phyloP scores from a whole-genome alignment of 2,329 filamentous ascomycete species.

The Graphilbum ipis-grandicollis region DNA sequence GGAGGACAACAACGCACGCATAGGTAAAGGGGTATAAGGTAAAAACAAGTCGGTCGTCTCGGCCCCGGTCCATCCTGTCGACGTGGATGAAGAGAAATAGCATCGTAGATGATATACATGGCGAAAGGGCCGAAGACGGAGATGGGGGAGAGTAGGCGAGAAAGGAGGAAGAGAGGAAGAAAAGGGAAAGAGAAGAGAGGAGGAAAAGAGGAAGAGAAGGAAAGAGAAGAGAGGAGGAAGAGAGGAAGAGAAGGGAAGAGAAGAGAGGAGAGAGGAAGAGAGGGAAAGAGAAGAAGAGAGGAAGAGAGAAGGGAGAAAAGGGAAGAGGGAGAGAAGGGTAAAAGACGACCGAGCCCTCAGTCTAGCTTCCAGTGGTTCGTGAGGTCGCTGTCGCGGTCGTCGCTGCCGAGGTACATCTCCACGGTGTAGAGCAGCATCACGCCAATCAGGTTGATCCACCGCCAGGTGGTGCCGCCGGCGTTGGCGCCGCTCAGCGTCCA shows the following conservation, averaged over 20 bases:
- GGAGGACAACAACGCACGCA: too few relatives aligned
- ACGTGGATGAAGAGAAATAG: too few relatives aligned
- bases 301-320: neutral
- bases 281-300: neutral
- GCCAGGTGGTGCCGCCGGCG: constrained; percentile 69
- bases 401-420: constrained; percentile 73
- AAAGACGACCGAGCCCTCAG: constrained; percentile 24
- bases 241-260: neutral
- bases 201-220: neutral
- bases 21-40: too few relatives aligned
- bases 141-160: neutral
- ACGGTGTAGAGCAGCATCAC: constrained; percentile 85
- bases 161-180: neutral
- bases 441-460: constrained; percentile 80
- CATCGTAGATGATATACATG: too few relatives aligned
- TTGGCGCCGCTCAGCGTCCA: constrained; percentile 79
- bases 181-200: neutral
- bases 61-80: too few relatives aligned
- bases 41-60: too few relatives aligned
- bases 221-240: neutral
- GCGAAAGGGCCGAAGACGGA: neutral
- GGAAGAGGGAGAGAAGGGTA: neutral
- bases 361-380: constrained; percentile 88
- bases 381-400: constrained; percentile 56
- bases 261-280: neutral